Conservation (phyloP, 1,284 basidiomycete species). For the Peniophora sp. region DNA sequence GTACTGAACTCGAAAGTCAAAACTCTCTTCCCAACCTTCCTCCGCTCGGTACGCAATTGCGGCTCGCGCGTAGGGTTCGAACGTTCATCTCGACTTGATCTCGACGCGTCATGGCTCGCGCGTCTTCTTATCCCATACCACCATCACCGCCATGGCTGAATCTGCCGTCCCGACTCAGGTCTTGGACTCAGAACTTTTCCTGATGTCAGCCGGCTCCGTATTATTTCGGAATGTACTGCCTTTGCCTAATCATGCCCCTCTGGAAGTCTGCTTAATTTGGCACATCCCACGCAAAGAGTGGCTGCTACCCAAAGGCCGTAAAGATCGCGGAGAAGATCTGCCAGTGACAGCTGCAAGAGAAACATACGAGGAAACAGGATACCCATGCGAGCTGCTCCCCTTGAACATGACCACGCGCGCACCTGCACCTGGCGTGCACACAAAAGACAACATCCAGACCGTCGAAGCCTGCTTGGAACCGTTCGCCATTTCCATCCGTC, state of each 20-base stretch:
- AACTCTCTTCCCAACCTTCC: too few relatives aligned
- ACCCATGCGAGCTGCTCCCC: slow-evolving; percentile 29
- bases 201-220: slow-evolving; percentile 12
- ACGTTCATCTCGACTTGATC: too few relatives aligned
- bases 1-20: too few relatives aligned
- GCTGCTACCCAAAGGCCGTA: slow-evolving; percentile 52
- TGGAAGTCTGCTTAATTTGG: slow-evolving; percentile 10
- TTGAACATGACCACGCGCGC: slow-evolving; percentile 28
- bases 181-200: slow-evolving; percentile 6
- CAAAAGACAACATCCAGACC: slow-evolving; percentile 15
- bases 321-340: slow-evolving; percentile 45
- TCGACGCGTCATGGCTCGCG: too few relatives aligned
- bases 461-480: slow-evolving; percentile 24
- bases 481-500: slow-evolving; percentile 27
- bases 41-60: too few relatives aligned
- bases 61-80: too few relatives aligned
- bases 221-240: slow-evolving; percentile 7
- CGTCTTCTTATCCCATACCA: too few relatives aligned
- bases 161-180: not conserved
- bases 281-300: slow-evolving; percentile 24
- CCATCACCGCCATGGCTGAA: not conserved
- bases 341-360: slow-evolving; percentile 43
- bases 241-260: slow-evolving; percentile 1
- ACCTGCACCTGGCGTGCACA: slow-evolving; percentile 27
- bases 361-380: slow-evolving; percentile 56